These are phyloP conservation scores for Scedosporium boydii DNA, from an alignment of 2,329 filamentous ascomycete genomes.

Conservation along the genomic window DNA sequence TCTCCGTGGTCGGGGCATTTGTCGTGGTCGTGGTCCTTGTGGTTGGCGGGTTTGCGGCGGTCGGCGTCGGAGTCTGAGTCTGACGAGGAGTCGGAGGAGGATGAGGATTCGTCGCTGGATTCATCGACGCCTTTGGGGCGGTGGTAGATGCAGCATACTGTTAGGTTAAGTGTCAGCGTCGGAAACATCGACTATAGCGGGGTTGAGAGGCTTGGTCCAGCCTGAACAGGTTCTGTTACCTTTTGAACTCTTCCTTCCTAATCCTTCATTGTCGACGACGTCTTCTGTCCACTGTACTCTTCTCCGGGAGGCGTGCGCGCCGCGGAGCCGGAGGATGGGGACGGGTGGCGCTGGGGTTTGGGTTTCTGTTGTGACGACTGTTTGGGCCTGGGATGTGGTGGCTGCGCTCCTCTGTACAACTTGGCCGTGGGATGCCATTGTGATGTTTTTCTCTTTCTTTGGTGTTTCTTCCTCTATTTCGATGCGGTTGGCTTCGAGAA, in stretches of 20 bases:
- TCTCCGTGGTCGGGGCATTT: slow-evolving; percentile 24
- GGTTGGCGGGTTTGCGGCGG: slow-evolving; percentile 14
- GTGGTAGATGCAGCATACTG: slow-evolving; percentile 99
- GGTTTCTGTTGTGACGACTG: not conserved
- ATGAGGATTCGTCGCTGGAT: slow-evolving; percentile 60
- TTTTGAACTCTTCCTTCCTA: slow-evolving; percentile 92
- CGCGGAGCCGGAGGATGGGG: slow-evolving; percentile 40
- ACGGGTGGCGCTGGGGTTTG: not conserved
- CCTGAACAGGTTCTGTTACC: slow-evolving; percentile 37
- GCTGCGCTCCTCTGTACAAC: not conserved
- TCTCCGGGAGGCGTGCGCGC: slow-evolving; percentile 38
- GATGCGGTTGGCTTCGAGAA: too few species aligned
- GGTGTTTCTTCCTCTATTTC: too few species aligned
- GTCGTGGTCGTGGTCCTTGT: slow-evolving; percentile 26
- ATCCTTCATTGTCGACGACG: slow-evolving; percentile 89
- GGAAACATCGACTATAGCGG: not conserved
- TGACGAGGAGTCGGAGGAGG: slow-evolving; percentile 39
- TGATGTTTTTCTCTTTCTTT: not conserved
- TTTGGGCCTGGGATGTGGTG: slow-evolving; percentile 1
- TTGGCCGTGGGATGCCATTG: slow-evolving; percentile 2
- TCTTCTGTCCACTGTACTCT: slow-evolving; percentile 88
- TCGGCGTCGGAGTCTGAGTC: slow-evolving; percentile 28
- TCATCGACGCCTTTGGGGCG: slow-evolving; percentile 73
- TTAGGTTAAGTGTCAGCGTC: not conserved
- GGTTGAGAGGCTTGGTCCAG: not conserved